Conservation (phyloP, 2,329 filamentous ascomycete genomes). For the Fusarium napiforme region DNA sequence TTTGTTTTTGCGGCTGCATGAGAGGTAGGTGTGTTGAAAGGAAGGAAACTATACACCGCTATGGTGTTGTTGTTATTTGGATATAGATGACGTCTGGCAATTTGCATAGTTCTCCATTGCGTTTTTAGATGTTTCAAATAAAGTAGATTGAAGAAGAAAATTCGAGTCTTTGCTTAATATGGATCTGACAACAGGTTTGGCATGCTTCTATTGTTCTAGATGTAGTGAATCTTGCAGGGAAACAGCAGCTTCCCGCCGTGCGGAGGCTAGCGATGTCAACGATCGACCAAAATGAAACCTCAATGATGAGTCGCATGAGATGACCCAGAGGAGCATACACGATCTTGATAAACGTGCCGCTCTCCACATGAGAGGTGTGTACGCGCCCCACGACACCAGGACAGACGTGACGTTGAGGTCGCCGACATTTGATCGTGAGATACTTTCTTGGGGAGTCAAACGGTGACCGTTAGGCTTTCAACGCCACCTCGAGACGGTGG, state of each 20-base stretch:
- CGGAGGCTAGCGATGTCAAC: background rate
- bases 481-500: constrained; percentile 27
- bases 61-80: background rate
- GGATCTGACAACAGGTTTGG: background rate
- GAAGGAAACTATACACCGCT: background rate
- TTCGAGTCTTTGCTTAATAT: background rate
- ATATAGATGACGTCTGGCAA: background rate
- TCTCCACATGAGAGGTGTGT: constrained; percentile 18
- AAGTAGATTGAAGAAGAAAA: background rate
- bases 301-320: background rate
- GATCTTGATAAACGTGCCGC: constrained; percentile 12
- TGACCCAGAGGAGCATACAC: background rate
- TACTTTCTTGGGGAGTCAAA: constrained; percentile 17
- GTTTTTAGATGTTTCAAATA: background rate
- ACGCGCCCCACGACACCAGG: background rate
- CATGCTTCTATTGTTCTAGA: background rate
- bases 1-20: constrained; percentile 1
- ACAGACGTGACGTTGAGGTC: constrained; percentile 15
- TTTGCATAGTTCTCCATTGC: background rate
- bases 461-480: constrained; percentile 28
- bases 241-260: background rate
- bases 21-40: background rate
- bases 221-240: background rate
- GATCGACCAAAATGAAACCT: background rate
- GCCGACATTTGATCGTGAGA: constrained; percentile 20